phyloP scores from a whole-genome alignment of 2,329 filamentous ascomycete genomes.

The Microthyrium microscopicum region DNA sequence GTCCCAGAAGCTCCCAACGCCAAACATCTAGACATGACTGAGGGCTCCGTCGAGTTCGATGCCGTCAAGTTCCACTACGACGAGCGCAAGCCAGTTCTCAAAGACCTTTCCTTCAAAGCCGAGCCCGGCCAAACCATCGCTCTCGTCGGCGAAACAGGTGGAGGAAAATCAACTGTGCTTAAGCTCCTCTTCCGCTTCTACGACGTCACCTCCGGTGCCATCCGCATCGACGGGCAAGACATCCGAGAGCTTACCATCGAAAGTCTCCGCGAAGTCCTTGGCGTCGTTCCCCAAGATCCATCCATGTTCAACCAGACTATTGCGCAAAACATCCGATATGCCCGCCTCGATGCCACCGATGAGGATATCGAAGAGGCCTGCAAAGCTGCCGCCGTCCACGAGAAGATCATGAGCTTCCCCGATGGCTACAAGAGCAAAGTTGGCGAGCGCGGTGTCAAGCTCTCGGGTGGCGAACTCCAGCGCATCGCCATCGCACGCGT shows the following conservation, averaged over 20 bases:
- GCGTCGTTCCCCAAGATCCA: conserved; percentile 49
- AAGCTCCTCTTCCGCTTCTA: conserved; percentile 46
- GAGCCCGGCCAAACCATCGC: conserved; percentile 39
- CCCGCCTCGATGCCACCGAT: conserved; percentile 42
- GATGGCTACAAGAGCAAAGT: conserved; percentile 24
- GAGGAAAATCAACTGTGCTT: conserved; percentile 45
- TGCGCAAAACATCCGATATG: conserved; percentile 48
- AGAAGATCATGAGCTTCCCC: conserved; percentile 43
- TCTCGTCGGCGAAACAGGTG: conserved; percentile 45
- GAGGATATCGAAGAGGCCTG: conserved; percentile 44
- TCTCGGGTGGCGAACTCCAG: conserved; percentile 51
- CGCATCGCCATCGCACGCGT: conserved; percentile 56
- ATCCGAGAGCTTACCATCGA: conserved; percentile 41
- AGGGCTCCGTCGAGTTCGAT: conserved; percentile 36
- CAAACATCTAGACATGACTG: conserved; percentile 25
- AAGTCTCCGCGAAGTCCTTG: conserved; percentile 41
- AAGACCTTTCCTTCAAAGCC: conserved; percentile 31
- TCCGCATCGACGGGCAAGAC: conserved; percentile 42
- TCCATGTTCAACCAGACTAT: conserved; percentile 48
- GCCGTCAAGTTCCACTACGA: conserved; percentile 41
- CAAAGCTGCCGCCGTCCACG: conserved; percentile 44
- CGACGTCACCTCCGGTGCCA: conserved; percentile 37
- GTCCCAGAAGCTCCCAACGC: conserved; percentile 34
- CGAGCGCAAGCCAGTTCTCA: conserved; percentile 32
- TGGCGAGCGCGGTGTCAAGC: conserved; percentile 23